phyloP scores from a whole-genome alignment of 768 basidiomycete species.

The Steccherinum ochraceum region DNA sequence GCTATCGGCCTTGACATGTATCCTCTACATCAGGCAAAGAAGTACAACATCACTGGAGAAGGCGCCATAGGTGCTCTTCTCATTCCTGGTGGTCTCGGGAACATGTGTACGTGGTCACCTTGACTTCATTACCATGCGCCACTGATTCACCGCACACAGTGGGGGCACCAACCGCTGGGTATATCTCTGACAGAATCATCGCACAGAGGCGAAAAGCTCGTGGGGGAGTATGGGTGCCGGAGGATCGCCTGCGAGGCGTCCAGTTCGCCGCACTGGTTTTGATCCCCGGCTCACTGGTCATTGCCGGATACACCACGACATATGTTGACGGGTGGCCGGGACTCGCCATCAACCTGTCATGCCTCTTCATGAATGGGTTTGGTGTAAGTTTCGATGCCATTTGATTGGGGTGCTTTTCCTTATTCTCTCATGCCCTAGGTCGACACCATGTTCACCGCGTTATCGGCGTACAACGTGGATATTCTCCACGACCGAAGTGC shows the following conservation, averaged over 20 bases:
- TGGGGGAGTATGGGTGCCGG: conserved; percentile 57
- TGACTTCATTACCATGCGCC: background rate
- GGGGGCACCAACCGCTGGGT: conserved; percentile 54
- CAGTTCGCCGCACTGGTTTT: conserved; percentile 40
- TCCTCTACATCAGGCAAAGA: conserved; percentile 40
- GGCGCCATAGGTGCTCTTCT: conserved; percentile 56
- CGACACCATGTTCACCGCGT: conserved; percentile 49
- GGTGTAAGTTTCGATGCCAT: conserved; percentile 39
- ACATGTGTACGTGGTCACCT: conserved; percentile 38
- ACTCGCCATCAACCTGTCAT: conserved; percentile 47
- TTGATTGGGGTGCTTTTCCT: too few species aligned
- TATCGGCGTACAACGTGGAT: conserved; percentile 54
- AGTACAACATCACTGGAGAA: conserved; percentile 51
- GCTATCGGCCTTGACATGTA: too few species aligned
- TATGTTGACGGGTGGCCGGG: conserved; percentile 43
- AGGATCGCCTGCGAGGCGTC: conserved; percentile 58
- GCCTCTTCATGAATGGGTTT: conserved; percentile 56
- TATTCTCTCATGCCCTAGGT: conserved; percentile 31
- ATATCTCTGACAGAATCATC: conserved; percentile 50
- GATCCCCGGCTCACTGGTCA: conserved; percentile 45
- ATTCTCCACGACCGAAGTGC: conserved; percentile 55
- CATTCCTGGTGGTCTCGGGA: conserved; percentile 53
- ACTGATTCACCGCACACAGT: conserved; percentile 28
- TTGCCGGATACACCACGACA: conserved; percentile 41
- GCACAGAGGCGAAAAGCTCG: conserved; percentile 40